Percentiles rank a stretch among this genome's conserved stretches.
Evolutionary conservation across 2,329 filamentous ascomycete species (phyloP).

Genomic region (Phialophora verrucosa): DNA sequence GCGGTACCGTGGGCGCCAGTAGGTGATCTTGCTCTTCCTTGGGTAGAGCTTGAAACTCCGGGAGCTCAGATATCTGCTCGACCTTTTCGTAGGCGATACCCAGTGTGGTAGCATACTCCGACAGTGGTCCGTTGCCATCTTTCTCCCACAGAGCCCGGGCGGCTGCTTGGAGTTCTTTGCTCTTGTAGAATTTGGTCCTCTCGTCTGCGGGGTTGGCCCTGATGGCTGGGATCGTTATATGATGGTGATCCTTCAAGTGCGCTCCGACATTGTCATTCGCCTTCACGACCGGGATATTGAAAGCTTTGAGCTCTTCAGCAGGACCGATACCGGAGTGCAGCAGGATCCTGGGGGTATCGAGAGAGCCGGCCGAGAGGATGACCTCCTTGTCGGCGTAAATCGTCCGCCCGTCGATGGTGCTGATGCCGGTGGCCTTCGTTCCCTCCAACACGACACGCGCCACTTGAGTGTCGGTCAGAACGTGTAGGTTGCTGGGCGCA

Average conservation of each 20-base stretch:
- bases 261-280: slow-evolving; percentile 53
- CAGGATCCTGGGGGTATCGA: slow-evolving; percentile 51
- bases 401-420: slow-evolving; percentile 48
- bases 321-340: slow-evolving; percentile 59
- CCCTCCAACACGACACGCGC: slow-evolving; percentile 56
- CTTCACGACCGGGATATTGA: slow-evolving; percentile 50
- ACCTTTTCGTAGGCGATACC: slow-evolving; percentile 52
- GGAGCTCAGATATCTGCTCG: slow-evolving; percentile 46
- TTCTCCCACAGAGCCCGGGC: slow-evolving; percentile 57
- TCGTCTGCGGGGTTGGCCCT: slow-evolving; percentile 52
- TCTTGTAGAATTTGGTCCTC: slow-evolving; percentile 55
- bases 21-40: slow-evolving; percentile 53
- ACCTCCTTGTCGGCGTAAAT: slow-evolving; percentile 49
- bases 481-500: slow-evolving; percentile 58
- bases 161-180: slow-evolving; percentile 50
- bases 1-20: slow-evolving; percentile 58
- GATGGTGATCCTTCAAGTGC: slow-evolving; percentile 53
- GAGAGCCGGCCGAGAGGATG: slow-evolving; percentile 48
- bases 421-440: slow-evolving; percentile 54
- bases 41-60: slow-evolving; percentile 60
- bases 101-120: slow-evolving; percentile 42
- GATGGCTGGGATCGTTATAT: slow-evolving; percentile 44
- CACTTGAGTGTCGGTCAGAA: slow-evolving; percentile 58
- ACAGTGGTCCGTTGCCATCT: slow-evolving; percentile 49
- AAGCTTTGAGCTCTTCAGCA: slow-evolving; percentile 47